A percentile compares a stretch with the other conserved stretches of the same genome.
Conservation (phyloP, 345 rosid genomes). For the Gossypium arboreum region DNA sequence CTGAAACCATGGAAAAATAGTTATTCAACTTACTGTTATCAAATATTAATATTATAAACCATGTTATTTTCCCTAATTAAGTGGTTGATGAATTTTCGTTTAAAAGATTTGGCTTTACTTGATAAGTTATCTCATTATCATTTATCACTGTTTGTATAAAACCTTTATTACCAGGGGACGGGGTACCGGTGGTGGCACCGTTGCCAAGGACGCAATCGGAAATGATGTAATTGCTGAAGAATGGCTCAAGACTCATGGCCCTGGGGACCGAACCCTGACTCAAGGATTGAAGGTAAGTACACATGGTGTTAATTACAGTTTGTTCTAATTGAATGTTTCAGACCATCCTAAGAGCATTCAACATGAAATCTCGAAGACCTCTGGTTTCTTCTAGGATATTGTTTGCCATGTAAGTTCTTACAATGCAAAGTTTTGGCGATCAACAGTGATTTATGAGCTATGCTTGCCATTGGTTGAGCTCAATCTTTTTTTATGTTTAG, state of each 20-base stretch:
- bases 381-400: background rate
- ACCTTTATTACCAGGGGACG: slow-evolving; percentile 36
- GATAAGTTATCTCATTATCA: background rate
- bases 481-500: background rate
- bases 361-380: background rate
- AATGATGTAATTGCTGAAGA: slow-evolving; percentile 62
- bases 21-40: too few relatives aligned
- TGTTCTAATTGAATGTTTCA: background rate
- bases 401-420: background rate
- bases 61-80: too few relatives aligned
- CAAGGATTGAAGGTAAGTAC: slow-evolving; percentile 80
- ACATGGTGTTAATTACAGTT: background rate
- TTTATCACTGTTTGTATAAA: background rate
- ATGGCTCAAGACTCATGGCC: slow-evolving; percentile 82
- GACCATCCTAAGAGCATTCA: background rate
- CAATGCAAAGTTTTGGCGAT: background rate
- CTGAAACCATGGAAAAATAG: too few relatives aligned
- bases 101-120: background rate
- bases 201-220: slow-evolving; percentile 82
- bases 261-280: slow-evolving; percentile 82
- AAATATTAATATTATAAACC: too few relatives aligned
- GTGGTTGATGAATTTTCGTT: background rate
- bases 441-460: too few relatives aligned
- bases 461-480: background rate
- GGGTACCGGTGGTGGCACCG: slow-evolving; percentile 60